These are phyloP conservation scores for Vaccinium macrocarpon DNA, from an alignment of 148 eudicot species.

Conservation along the genomic window DNA sequence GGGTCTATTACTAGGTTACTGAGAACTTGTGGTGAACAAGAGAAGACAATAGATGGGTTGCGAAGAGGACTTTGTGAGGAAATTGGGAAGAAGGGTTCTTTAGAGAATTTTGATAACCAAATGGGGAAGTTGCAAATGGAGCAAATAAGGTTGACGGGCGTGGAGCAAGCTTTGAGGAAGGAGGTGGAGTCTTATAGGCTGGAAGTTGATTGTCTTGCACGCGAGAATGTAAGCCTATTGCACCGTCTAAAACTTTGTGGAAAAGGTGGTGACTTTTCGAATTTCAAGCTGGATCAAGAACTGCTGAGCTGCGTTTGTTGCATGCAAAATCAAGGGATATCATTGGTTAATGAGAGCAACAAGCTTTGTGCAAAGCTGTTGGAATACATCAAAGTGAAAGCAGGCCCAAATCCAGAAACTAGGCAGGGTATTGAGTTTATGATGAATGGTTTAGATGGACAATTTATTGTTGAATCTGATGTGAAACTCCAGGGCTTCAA, in stretches of 20 bases:
- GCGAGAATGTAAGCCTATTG: slow-evolving; percentile 74
- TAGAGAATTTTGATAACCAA: slow-evolving; percentile 53
- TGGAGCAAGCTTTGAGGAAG: slow-evolving; percentile 73
- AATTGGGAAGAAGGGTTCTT: slow-evolving; percentile 41
- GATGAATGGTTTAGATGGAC: slow-evolving; percentile 43
- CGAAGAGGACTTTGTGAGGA: slow-evolving; percentile 53
- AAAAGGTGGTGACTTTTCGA: slow-evolving; percentile 46
- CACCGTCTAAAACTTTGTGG: slow-evolving; percentile 59
- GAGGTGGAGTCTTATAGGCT: slow-evolving; percentile 64
- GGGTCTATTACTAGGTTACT: slow-evolving; percentile 48
- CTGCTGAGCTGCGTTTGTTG: slow-evolving; percentile 47
- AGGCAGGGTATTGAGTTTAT: slow-evolving; percentile 27
- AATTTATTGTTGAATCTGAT: slow-evolving; percentile 66
- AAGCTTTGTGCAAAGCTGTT: slow-evolving; percentile 60
- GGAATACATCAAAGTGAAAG: slow-evolving; percentile 53
- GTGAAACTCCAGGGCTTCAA: slow-evolving; percentile 75
- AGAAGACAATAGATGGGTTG: slow-evolving; percentile 76
- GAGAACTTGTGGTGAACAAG: slow-evolving; percentile 82
- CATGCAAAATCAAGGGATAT: slow-evolving; percentile 65
- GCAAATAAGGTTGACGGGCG: slow-evolving; percentile 70
- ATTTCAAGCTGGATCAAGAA: slow-evolving; percentile 73
- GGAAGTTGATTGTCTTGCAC: slow-evolving; percentile 66
- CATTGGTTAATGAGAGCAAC: slow-evolving; percentile 51
- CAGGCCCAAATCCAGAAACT: slow-evolving; percentile 31
- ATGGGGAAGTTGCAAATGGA: slow-evolving; percentile 66